These are phyloP conservation scores for Phytophthora rubi DNA, from an alignment of 352 stramenopile genomes.

Conservation along the genomic window DNA sequence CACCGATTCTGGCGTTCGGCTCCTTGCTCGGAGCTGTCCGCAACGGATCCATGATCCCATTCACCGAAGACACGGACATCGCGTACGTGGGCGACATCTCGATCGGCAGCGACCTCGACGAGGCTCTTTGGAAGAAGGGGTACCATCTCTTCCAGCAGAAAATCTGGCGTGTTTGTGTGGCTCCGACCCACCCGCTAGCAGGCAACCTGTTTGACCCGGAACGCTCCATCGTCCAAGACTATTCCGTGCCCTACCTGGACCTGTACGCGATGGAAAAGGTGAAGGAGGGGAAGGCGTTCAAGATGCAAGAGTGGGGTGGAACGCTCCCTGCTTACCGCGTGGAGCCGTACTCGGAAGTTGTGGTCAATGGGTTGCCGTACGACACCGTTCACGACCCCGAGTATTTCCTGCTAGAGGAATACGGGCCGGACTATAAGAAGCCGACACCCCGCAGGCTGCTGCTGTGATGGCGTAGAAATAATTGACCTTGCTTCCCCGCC, in stretches of 20 bases:
- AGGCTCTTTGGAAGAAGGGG: constrained; percentile 34
- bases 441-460: constrained; percentile 6
- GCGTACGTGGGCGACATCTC: constrained; percentile 27
- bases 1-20: constrained; percentile 45
- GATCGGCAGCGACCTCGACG: constrained; percentile 6
- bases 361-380: constrained; percentile 30
- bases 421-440: constrained; percentile 32
- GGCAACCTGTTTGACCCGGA: constrained; percentile 36
- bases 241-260: constrained; percentile 37
- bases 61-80: constrained; percentile 55
- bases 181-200: constrained; percentile 40
- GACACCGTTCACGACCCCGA: constrained; percentile 37
- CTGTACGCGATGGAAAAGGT: constrained; percentile 30
- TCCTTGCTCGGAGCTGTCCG: constrained; percentile 54
- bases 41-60: constrained; percentile 48
- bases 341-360: constrained; percentile 19
- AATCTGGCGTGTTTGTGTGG: constrained; percentile 42
- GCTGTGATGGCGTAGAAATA: neutral
- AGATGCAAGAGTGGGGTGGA: constrained; percentile 25
- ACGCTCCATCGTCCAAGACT: constrained; percentile 1
- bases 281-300: neutral
- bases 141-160: constrained; percentile 46
- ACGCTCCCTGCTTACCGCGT: constrained; percentile 17
- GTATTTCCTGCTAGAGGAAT: constrained; percentile 33
- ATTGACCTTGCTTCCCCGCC: neutral